Evolutionary conservation across 495 filamentous ascomycete species (phyloP), one percentile per base, ranked within the genome.

Genomic region (Daldinia decipiens): DNA sequence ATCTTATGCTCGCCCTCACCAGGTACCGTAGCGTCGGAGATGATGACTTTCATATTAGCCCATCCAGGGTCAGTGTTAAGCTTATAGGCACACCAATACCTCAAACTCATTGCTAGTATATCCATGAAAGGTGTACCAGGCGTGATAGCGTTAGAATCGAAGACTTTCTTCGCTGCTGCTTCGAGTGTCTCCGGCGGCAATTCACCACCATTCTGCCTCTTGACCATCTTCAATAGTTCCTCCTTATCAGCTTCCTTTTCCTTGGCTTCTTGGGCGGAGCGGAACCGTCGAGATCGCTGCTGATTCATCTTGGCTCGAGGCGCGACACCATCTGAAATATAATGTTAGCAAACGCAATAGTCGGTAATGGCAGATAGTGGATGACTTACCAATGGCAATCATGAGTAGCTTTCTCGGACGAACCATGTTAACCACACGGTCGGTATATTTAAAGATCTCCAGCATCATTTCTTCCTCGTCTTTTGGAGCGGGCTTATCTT

Each of bases 381-480:
- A 36, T 29, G 52, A 87, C 93, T 77, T 88, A 96, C 93, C 93
- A 80, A 99, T 92, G 74, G 95, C 95, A 69, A 99, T 98, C 92
- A 98, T 93, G 70, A 99, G 86, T 52, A 99, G 80, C 81, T 96
- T 98, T 73, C 96, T 88, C 15, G 95, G 95, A 26, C 95, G 91
- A 67, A 95, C 94, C 95, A 98, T 98, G 78, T 97, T 97, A 67
- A 99, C 92, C 31, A 99, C 95, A 53, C 95, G 90, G 72, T 99
- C 94, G 13, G 96, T 99, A 79, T 98, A 98, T 74, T 91, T 91
- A 83, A 98, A 98, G 66, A 98, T 89, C 75, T 94, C 96, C 67
- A 97, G 62, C 95, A 99, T 99, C 96, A 99, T 99, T 80, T 98
- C 95, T 79, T 95, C 92, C 83, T 99, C 95, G 45, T 93, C 94